A percentile compares a stretch with the other conserved stretches of the same genome.
phyloP scores from a whole-genome alignment of 2,329 filamentous ascomycete genomes.

The Colletotrichum sojae region DNA sequence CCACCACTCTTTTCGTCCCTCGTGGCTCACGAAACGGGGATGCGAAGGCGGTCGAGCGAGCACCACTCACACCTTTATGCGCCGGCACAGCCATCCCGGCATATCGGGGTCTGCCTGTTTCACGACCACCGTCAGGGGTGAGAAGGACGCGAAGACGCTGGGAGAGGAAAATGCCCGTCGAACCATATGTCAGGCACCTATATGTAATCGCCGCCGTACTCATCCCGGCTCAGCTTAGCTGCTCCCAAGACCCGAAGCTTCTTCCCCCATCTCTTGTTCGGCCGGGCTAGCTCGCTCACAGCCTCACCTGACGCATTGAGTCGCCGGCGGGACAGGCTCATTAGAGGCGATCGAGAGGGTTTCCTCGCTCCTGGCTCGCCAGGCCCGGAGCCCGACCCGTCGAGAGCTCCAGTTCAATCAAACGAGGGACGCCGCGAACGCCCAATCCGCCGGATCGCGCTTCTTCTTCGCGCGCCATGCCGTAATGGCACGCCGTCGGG shows the following conservation, averaged over 20 bases:
- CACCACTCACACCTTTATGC: conserved; percentile 40
- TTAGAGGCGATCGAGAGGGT: conserved; percentile 12
- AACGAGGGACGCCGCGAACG: conserved; percentile 11
- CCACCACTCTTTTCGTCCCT: conserved; percentile 14
- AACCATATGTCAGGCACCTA: conserved; percentile 37
- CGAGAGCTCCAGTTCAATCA: conserved; percentile 21
- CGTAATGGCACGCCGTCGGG: conserved; percentile 25
- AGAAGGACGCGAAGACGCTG: not conserved
- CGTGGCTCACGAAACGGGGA: conserved; percentile 6
- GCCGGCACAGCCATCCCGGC: conserved; percentile 15
- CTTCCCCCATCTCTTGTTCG: conserved; percentile 7
- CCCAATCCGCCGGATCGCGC: not conserved
- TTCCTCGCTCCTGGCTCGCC: not conserved
- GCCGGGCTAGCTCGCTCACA: conserved; percentile 1
- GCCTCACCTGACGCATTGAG: conserved; percentile 26
- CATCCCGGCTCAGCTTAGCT: conserved; percentile 7
- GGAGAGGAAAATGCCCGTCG: conserved; percentile 27
- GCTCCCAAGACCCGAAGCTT: not conserved
- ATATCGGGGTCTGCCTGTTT: conserved; percentile 31
- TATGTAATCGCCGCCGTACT: conserved; percentile 8
- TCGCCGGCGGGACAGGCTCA: conserved; percentile 1
- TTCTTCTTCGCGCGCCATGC: conserved; percentile 22
- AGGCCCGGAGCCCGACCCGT: conserved; percentile 15
- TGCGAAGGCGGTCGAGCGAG: conserved; percentile 11
- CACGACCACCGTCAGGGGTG: conserved; percentile 3